Evolutionary conservation across 495 filamentous ascomycete genomes (phyloP), one percentile per base, ranked within the genome.

Genomic region (Podospora sp.): DNA sequence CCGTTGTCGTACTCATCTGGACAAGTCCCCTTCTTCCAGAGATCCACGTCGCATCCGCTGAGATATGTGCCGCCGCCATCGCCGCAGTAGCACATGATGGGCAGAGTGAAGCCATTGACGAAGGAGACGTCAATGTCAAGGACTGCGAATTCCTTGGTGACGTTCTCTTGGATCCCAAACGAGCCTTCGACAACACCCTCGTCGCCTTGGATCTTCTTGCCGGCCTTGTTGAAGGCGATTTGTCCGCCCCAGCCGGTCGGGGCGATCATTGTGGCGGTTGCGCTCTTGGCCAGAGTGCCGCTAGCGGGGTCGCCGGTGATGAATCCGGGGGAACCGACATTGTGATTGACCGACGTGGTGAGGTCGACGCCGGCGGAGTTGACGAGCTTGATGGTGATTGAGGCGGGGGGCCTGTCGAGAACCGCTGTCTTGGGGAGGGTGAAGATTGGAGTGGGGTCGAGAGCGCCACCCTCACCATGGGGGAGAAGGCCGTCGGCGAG

Each of bases 141-240:
- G 21, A n/a, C 16, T 6, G 50, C 50, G 50, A n/a, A n/a, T 18
- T 53, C 21, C 6, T 6, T n/a, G 18, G 50, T 53, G 18, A n/a
- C 16, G 5, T 6, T 53, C 6, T 18, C n/a, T 24, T 53, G 50
- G 50, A 55, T 22, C 2, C 22, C 9, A n/a, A 55, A 55, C 16
- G 52, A 55, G 20, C 52, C 25, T 26, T 55, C 52, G 2, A 55
- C 3, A 2, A 55, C 2, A 6, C 21, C 25, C n/a, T 55, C 52
- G 52, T 55, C 52, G 52, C 20, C 20, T 22, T 55, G 52, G n/a
- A 55, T 55, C 21, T 26, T 22, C 2, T 12, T 9, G 1, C 25
- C n/a, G 52, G 52, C 52, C 9, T 55, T n/a, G n/a, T 55, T 55
- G 52, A 55, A 55, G 6, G 52, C 52, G 52, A 55, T 22, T 6